These are phyloP conservation scores for Suillus subalutaceus DNA, from an alignment of 768 basidiomycete genomes.

Conservation along the genomic window DNA sequence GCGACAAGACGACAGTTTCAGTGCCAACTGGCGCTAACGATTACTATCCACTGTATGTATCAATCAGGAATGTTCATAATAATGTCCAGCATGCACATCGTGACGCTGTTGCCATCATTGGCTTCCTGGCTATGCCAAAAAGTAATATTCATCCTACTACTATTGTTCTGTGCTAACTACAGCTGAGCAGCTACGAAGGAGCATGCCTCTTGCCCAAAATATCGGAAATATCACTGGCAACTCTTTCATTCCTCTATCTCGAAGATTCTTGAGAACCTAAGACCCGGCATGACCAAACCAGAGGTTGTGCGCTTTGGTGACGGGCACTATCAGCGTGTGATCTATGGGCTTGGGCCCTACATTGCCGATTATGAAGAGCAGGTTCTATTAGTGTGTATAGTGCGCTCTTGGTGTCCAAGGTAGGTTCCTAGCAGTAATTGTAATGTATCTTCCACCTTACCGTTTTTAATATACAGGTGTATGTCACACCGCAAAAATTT, in stretches of 20 bases:
- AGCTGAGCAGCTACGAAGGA: too few relatives aligned
- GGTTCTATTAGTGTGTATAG: slow-evolving; percentile 32
- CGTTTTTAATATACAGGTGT: slow-evolving; percentile 12
- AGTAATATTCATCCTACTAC: background rate
- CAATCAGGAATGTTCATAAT: slow-evolving; percentile 25
- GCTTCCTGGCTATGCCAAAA: slow-evolving; percentile 27
- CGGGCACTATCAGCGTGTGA: slow-evolving; percentile 30
- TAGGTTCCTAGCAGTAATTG: slow-evolving; percentile 15
- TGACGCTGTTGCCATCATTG: slow-evolving; percentile 20
- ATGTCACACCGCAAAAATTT: slow-evolving; percentile 22
- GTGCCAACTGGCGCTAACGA: slow-evolving; percentile 27
- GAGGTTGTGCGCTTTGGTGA: slow-evolving; percentile 30
- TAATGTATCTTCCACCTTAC: too few relatives aligned
- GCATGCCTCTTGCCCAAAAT: slow-evolving; percentile 14
- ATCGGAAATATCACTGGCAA: slow-evolving; percentile 32
- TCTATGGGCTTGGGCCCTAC: slow-evolving; percentile 40
- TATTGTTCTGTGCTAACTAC: too few relatives aligned
- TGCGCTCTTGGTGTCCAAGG: slow-evolving; percentile 40
- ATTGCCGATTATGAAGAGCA: slow-evolving; percentile 47
- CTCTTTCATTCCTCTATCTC: slow-evolving; percentile 34
- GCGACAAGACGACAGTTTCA: slow-evolving; percentile 32
- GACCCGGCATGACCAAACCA: slow-evolving; percentile 30
- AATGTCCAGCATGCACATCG: slow-evolving; percentile 23
- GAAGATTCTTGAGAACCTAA: slow-evolving; percentile 27
- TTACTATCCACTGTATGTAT: slow-evolving; percentile 30